Evolutionary conservation across 2,329 filamentous ascomycete species (phyloP), one percentile per base, ranked within the genome.

Genomic region (Metarhizium guizhouense): DNA sequence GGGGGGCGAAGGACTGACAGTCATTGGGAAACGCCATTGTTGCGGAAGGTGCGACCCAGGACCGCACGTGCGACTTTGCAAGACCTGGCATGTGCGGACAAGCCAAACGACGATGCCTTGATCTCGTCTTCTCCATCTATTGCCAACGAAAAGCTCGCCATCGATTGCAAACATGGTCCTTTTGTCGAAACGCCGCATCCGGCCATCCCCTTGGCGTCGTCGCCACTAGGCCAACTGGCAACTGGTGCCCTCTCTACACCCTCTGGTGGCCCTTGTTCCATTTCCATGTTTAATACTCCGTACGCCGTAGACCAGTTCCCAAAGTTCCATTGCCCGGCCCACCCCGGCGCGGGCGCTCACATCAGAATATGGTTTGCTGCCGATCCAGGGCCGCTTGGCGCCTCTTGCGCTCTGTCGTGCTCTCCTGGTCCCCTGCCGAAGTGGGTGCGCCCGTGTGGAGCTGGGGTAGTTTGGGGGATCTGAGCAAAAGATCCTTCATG

Each of bases 401-500:
- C 6, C 25, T 34, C 6, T 8, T 34, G 32, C 6, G 10, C 10
- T 34, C 7, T 7, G 32, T 34, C 6, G 4, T 25, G 25, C 32
- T 34, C 7, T 34, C 32, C 6, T 8, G 6, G 32, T 11, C 32
- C 32, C 32, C 32, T 34, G 32, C 6, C 32, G 32, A 34, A 25
- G 25, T 25, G 25, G 25, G 25, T 3, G 3, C 25, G 25, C 25
- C 25, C 25, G 25, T 34, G 32, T 34, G 32, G 42, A 47, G 51
- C 51, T 20, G 29, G 40, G 51, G 25, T 47, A 47, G 51, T 32
- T 47, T 6, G 25, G 51, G 51, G 36, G 40, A 53, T 36, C 25
- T 47, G 51, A 47, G 29, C 51, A 47, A 53, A 47, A 53, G 51
- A 53, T 53, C 42, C 51, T 47, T 38, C 40, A 45, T 6, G 13